These are phyloP conservation scores for Globisporangium okanoganense DNA, from an alignment of 352 stramenopile genomes.

Conservation along the genomic window DNA sequence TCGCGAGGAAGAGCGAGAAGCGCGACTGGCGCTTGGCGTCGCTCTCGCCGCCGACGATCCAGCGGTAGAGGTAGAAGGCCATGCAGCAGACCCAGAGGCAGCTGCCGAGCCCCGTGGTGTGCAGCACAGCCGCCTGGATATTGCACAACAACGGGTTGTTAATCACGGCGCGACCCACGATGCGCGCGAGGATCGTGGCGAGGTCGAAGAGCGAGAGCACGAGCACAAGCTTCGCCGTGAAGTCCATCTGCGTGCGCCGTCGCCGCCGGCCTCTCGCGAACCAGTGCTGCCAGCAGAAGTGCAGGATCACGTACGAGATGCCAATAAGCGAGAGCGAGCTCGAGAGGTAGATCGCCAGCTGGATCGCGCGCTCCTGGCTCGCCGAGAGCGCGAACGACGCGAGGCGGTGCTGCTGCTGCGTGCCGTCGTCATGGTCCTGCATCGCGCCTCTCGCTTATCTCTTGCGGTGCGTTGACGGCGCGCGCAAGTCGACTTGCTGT, in stretches of 20 bases:
- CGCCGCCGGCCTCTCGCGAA: slow-evolving; percentile 16
- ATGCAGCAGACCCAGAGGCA: slow-evolving; percentile 79
- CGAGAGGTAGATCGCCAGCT: slow-evolving; percentile 40
- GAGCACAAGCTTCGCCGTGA: slow-evolving; percentile 64
- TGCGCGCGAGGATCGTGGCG: slow-evolving; percentile 40
- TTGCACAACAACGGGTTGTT: slow-evolving; percentile 40
- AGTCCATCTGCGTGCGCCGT: slow-evolving; percentile 37
- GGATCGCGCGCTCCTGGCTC: slow-evolving; percentile 26
- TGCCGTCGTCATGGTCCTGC: background rate
- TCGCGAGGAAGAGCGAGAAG: slow-evolving; percentile 46
- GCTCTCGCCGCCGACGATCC: slow-evolving; percentile 70
- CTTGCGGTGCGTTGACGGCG: background rate
- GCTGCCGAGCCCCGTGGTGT: slow-evolving; percentile 48
- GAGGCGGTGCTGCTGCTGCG: background rate
- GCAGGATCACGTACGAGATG: slow-evolving; percentile 59
- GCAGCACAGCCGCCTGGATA: slow-evolving; percentile 52
- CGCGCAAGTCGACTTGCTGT: slow-evolving; percentile 4
- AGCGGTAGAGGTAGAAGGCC: slow-evolving; percentile 78
- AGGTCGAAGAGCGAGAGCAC: slow-evolving; percentile 74
- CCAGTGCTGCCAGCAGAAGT: slow-evolving; percentile 47
- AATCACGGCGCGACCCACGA: slow-evolving; percentile 49
- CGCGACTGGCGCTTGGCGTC: slow-evolving; percentile 58
- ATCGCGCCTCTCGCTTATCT: no score
- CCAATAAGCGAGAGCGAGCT: slow-evolving; percentile 57
- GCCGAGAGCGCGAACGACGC: slow-evolving; percentile 16